Evolutionary conservation across 371 early-diverging fungal genomes (phyloP), one percentile per base, ranked within the genome.

Genomic region (Saksenaea vasiformis): DNA sequence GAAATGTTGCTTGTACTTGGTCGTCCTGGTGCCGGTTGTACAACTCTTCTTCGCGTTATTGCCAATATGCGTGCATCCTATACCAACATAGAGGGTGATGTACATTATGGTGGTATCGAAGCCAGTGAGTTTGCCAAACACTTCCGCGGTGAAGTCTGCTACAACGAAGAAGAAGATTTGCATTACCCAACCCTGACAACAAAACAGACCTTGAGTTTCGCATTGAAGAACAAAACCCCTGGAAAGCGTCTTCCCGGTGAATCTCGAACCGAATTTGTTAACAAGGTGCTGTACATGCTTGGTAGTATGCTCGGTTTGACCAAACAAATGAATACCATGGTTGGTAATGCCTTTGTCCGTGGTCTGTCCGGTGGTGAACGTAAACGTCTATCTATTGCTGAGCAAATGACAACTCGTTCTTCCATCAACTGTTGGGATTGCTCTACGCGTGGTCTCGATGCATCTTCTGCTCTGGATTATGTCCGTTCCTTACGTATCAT

Each of bases 371-470:
- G 90, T 66, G 96, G 95, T 62, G 94, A 88, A 80, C 82, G 91
- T 61, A 95, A 95, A 84, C 88, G 96, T 62, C 79, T 92, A 15
- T 81, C 87, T 8, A 93, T 94, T 60, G 94, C 91, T 19, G 90
- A 90, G 69, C 91, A 95, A 73, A 87, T 96, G 59, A 87, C 95
- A 1, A 85, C 90, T 14, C 76, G 82, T 26, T 87, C 89, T n/a
- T 73, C 83, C 3, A 75, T 93, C 59, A 86, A 90, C 63, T 85
- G 93, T 66, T 89, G 93, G 84, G 95, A 95, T 70, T 93, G 93
- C 27, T 89, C 92, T 24, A 93, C 93, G 0, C 87, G 89, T 67
- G 96, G 96, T 58, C 77, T 96, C 15, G 98, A 98, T 83, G 87
- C 93, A 14, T 87, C 93, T 43, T 93, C 91, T 24, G 94, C 97